Evolutionary conservation across 208 protist genomes (phyloP), one percentile per base, ranked within the genome.

Genomic region (Leishmania lainsoni): DNA sequence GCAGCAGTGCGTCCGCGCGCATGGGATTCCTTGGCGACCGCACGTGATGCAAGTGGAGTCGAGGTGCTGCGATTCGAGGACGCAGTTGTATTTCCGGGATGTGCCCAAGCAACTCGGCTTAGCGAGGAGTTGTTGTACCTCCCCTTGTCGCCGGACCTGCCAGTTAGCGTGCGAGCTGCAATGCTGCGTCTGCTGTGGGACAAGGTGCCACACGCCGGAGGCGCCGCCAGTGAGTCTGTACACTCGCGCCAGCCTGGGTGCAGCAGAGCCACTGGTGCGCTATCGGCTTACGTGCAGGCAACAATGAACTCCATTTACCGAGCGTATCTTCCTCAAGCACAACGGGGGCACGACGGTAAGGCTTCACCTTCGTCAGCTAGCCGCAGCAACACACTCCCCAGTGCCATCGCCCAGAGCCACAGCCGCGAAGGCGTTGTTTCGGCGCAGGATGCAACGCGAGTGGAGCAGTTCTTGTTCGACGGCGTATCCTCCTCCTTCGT

Each of bases 111-210:
- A 42, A 72, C 73, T 6, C 83, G 59, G 48, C 71, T 87, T 14
- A 77, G 81, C 35, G 76, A 78, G 49, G 84, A 87, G 63, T 80
- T 89, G 29, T 32, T 92, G 32, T 91, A 88, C 49, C 42, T 94
- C 5, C 91, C 91, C 0, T 74, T 94, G 26, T 80, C 78, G 0
- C 68, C 83, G 20, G 48, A 42, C 6, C 84, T 91, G 79, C 56
- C 56, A 3, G 16, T 74, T 26, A 35, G 8, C 54, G 80, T 54
- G 52, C 83, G 81, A 42, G 73, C 48, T 3, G 70, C 54, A 22
- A 58, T 90, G 26, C 59, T 90, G 61, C 75, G 70, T 22, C 70
- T 83, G 12, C 49, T 90, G 61, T 82, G 79, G 77, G 80, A 87
- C 1, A 58, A 80, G 56, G 80, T 87, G 5, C 81, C 80, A 51